Conservation (phyloP, 805 yeast genomes). For the Schwanniomyces occidentalis region DNA sequence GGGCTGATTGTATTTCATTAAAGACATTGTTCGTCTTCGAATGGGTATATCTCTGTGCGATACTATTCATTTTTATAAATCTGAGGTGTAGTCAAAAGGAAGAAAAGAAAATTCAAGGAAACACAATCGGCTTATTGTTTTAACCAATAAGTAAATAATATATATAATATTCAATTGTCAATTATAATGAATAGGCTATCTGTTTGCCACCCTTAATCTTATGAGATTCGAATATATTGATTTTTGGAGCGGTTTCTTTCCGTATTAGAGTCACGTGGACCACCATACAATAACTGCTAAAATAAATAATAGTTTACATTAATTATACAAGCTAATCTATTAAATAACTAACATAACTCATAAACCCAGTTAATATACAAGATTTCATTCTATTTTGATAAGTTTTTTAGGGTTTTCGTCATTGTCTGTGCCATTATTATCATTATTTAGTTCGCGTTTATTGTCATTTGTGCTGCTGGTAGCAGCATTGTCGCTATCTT, state of each 20-base stretch:
- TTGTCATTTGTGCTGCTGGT: constrained; percentile 1
- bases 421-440: background rate
- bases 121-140: too few relatives aligned
- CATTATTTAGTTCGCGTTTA: constrained; percentile 10
- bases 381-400: constrained; percentile 7
- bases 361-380: background rate
- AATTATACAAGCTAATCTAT: constrained; percentile 3
- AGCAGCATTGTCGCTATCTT: too few relatives aligned
- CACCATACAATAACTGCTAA: too few relatives aligned
- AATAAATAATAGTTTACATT: constrained; percentile 2
- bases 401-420: constrained; percentile 6
- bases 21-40: constrained; percentile 26
- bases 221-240: too few relatives aligned
- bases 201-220: too few relatives aligned
- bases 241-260: too few relatives aligned
- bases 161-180: too few relatives aligned
- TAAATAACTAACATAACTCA: background rate
- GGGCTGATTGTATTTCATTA: constrained; percentile 30
- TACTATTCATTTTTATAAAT: constrained; percentile 42
- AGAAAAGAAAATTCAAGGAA: too few relatives aligned
- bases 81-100: too few relatives aligned
- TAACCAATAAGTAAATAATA: too few relatives aligned
- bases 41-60: constrained; percentile 38
- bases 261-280: too few relatives aligned
- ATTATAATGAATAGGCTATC: too few relatives aligned